Percentiles rank a stretch among this genome's conserved stretches.
Evolutionary conservation across 352 stramenopile genomes (phyloP).

Genomic region (Phytophthora syringae): DNA sequence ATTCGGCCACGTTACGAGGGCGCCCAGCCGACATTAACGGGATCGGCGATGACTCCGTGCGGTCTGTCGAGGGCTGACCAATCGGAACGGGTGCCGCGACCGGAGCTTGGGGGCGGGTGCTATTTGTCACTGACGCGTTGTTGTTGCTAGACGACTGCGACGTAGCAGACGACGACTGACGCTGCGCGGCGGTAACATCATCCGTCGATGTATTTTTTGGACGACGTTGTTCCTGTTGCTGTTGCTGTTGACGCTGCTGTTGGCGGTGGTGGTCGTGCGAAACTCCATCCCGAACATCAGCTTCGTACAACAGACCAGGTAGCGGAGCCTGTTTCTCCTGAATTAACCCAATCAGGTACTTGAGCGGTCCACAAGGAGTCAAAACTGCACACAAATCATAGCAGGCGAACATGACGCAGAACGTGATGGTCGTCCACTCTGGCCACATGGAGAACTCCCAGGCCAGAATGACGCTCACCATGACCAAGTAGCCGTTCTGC

Average conservation of each 20-base stretch:
- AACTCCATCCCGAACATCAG: conserved; percentile 82
- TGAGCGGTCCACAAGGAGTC: conserved; percentile 97
- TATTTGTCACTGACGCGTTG: conserved; percentile 34
- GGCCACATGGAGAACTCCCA: conserved; percentile 98
- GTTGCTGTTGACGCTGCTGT: conserved; percentile 19
- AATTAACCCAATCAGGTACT: conserved; percentile 92
- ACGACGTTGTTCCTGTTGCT: conserved; percentile 20
- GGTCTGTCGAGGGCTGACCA: conserved; percentile 18
- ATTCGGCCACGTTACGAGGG: conserved; percentile 76
- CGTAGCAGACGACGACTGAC: conserved; percentile 46
- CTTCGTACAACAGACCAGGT: conserved; percentile 97
- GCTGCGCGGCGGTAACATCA: conserved; percentile 9
- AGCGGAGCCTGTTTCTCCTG: conserved; percentile 91
- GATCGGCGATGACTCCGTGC: conserved; percentile 38
- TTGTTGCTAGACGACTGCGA: conserved; percentile 44
- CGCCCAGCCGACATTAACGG: conserved; percentile 41
- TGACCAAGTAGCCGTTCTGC: conserved; percentile 95
- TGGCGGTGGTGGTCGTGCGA: conserved; percentile 49
- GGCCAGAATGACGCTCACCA: conserved; percentile 96
- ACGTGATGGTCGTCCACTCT: conserved; percentile 92
- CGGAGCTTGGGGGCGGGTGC: conserved; percentile 14
- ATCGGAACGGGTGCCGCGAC: conserved; percentile 19
- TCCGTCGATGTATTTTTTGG: conserved; percentile 29
- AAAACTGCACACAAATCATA: conserved; percentile 99
- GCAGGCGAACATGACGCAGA: conserved; percentile 95